These are phyloP conservation scores for Tagetes patula DNA, from an alignment of 129 eudicot species.

Conservation along the genomic window DNA sequence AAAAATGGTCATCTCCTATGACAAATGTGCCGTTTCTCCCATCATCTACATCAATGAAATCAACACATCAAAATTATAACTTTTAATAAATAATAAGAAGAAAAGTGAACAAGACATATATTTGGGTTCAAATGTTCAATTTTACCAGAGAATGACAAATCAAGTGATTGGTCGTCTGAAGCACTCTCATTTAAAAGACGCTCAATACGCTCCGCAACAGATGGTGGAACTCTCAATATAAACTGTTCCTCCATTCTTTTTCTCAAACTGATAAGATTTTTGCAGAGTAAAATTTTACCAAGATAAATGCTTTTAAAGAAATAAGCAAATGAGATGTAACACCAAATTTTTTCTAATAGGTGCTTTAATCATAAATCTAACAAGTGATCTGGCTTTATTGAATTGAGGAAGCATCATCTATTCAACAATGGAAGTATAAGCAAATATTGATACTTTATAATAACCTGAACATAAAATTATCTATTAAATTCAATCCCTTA, in stretches of 20 bases:
- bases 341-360: no score
- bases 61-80: background rate
- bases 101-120: background rate
- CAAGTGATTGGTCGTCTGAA: conserved; percentile 43
- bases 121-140: background rate
- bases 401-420: no score
- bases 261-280: background rate
- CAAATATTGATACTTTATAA: no score
- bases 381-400: no score
- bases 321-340: no score
- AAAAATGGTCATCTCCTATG: conserved; percentile 67
- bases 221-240: conserved; percentile 77
- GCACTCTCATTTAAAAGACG: conserved; percentile 56
- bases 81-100: background rate
- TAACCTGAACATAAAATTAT: background rate
- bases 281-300: background rate
- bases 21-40: conserved; percentile 75
- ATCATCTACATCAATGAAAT: conserved; percentile 49
- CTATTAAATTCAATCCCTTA: background rate
- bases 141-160: conserved; percentile 68
- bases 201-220: conserved; percentile 80
- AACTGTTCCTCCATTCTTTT: conserved; percentile 78
- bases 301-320: background rate
- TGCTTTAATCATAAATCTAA: no score
- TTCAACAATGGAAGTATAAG: no score